Evolutionary conservation across 306 rosid genomes (phyloP), one percentile per base, ranked within the genome.

Genomic region (Inga leiocalycina): DNA sequence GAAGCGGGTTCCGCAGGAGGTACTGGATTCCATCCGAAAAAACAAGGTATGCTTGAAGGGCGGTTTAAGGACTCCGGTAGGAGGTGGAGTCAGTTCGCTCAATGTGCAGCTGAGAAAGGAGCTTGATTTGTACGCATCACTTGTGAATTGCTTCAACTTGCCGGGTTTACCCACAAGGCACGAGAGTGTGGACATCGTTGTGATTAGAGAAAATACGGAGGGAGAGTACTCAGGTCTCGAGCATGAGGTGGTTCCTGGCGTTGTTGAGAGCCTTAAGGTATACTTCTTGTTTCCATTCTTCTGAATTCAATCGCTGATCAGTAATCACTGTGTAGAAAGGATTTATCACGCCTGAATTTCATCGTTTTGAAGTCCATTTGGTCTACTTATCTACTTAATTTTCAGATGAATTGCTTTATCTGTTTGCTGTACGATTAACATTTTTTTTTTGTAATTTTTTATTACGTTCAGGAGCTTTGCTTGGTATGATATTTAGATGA

Each of bases 111-210:
- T 79, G 15, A 49, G 78, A 32, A 74, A 74, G 78, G 78, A 74
- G 78, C 78, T 74, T 74, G 78, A 74, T 51, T 65, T 84, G 52
- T 84, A 79, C 77, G 83, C 86, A 6, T 84, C 86, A 35, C 86
- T 92, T 6, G 93, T 88, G 34, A 86, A 90, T 62, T 92, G 92
- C 83, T 87, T 45, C 87, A 90, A 88, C 77, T 76, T 92, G 19
- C 94, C 92, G 0, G 97, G 86, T 0, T 79, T 84, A 46, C 83
- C 83, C 32, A 84, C 86, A 8, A 78, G 83, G 45, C 86, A 84
- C 45, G 44, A 84, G 64, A 73, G 74, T 52, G 86, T 84, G 22
- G 86, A 79, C 65, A 84, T 84, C 76, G 86, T 84, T 22, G 83
- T 84, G 34, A 41, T 79, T 35, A 54, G 83, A 8, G 83, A 84